Conservation (phyloP, 352 stramenopile species). For the Pythium periplocum region DNA sequence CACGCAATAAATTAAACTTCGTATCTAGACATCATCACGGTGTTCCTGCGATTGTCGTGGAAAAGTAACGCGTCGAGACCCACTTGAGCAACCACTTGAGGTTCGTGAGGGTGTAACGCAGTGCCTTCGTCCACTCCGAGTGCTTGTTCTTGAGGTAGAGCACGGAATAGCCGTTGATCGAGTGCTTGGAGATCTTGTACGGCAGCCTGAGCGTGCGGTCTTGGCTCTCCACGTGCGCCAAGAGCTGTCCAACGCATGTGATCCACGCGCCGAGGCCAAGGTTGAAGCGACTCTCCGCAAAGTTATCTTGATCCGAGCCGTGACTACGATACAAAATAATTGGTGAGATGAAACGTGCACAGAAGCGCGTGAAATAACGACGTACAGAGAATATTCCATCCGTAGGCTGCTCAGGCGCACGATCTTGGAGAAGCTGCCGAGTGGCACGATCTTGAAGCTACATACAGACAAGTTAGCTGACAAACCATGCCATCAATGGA, state of each 20-base stretch:
- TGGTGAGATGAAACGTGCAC: not conserved
- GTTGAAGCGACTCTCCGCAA: slow-evolving; percentile 83
- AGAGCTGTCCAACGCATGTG: slow-evolving; percentile 66
- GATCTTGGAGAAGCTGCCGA: slow-evolving; percentile 87
- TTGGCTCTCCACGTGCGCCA: slow-evolving; percentile 40
- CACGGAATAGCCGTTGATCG: slow-evolving; percentile 62
- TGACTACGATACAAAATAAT: slow-evolving; percentile 41
- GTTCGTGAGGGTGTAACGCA: slow-evolving; percentile 35
- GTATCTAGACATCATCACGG: no score
- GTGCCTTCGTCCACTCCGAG: slow-evolving; percentile 74
- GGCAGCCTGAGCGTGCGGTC: slow-evolving; percentile 64
- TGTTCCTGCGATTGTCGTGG: no score
- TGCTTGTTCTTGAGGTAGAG: slow-evolving; percentile 80
- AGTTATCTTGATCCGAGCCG: slow-evolving; percentile 80
- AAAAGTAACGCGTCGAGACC: slow-evolving; percentile 28
- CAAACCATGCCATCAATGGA: slow-evolving; percentile 4
- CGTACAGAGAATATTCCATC: slow-evolving; percentile 82
- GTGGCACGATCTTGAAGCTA: slow-evolving; percentile 82
- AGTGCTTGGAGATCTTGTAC: slow-evolving; percentile 78
- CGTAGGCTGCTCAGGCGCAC: slow-evolving; percentile 66
- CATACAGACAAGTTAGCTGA: not conserved
- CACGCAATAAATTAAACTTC: no score
- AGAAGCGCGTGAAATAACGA: not conserved
- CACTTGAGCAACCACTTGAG: slow-evolving; percentile 77
- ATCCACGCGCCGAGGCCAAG: slow-evolving; percentile 77